Percentiles rank a stretch among this genome's conserved stretches.
Evolutionary conservation across 129 eudicot genomes (phyloP).

Genomic region (Mikania micrantha): DNA sequence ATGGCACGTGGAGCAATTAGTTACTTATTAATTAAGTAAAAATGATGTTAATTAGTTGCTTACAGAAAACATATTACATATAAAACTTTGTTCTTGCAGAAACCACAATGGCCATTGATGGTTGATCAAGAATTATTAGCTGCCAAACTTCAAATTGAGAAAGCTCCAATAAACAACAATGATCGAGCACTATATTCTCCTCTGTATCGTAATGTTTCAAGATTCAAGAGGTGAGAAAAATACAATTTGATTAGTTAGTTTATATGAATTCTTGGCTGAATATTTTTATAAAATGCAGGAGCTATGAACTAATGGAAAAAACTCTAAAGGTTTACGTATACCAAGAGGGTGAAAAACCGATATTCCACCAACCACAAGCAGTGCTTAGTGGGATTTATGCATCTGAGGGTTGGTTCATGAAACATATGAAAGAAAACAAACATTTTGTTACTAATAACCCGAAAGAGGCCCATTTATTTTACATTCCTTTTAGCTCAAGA

Average conservation of each 20-base stretch:
- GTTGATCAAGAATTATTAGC: conserved; percentile 61
- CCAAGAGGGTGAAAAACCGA: conserved; percentile 68
- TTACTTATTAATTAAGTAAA: too few species aligned
- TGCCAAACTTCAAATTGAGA: conserved; percentile 52
- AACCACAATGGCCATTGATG: conserved; percentile 51
- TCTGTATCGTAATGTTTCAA: conserved; percentile 63
- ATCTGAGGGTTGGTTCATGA: conserved; percentile 98
- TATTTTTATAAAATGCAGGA: conserved; percentile 36
- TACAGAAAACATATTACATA: background rate
- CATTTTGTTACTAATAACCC: conserved; percentile 48
- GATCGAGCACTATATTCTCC: conserved; percentile 55
- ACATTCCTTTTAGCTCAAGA: conserved; percentile 74
- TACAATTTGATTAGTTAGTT: background rate
- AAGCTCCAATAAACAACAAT: conserved; percentile 27
- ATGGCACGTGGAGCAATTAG: too few species aligned
- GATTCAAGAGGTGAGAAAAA: conserved; percentile 49
- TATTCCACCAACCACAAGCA: conserved; percentile 65
- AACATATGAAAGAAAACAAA: conserved; percentile 45
- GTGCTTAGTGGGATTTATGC: conserved; percentile 80
- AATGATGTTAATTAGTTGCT: background rate
- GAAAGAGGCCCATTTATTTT: conserved; percentile 56
- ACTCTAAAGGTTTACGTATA: conserved; percentile 79
- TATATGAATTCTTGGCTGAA: background rate
- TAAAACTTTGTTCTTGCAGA: conserved; percentile 28
- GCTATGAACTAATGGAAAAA: conserved; percentile 84